Base-by-base conservation (phyloP, 352 stramenopile genomes). In the Phytophthora europaea region DNA sequence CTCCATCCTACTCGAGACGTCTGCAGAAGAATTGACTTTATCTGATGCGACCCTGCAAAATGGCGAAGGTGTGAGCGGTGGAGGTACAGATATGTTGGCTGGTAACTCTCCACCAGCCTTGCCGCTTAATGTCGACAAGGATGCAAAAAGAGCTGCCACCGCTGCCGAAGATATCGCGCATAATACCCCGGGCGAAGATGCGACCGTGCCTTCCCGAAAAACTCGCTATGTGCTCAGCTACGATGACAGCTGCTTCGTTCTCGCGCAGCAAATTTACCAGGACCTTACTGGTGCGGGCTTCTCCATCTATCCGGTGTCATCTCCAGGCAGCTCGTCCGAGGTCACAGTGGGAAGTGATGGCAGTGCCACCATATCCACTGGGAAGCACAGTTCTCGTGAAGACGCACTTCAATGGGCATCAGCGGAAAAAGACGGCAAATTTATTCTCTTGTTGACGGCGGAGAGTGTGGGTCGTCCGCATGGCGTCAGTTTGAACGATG, bases 401-500 rank as follows among this genome's bases (percentile, higher is more conserved):
- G 85, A 93, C 47, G 87, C 83, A 20, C 64, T 94, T 2, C 61
- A 78, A 13, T 94, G 87, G 87, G 84, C 85, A 20, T 75, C 83
- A 4, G 72, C 70, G 0, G 80, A 88, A 57, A 87, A 87, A 52
- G 78, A 88, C 56, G 86, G 87, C 43, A 94, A 93, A 38, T 63
- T 93, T 57, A 83, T 94, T 51, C 56, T 94, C 33, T 70, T 94
- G 13, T 71, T 93, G 26, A 94, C 87, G 3, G 84, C 87, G 1
- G 84, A 93, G 59, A 93, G 85, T 52, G 87, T 94, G 33, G 87
- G 87, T 0, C 76, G 87, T 2, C 87, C 87, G 18, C 81, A 72
- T 47, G 87, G 87, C 12, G 82, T 83, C 50, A 91, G 85, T 23
- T 71, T 94, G 55, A 94, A 93, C 62, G 87, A 94, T 47, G 89